These are phyloP conservation scores for Arthrobotrys iridis DNA, from an alignment of 2,329 filamentous ascomycete genomes.

Conservation along the genomic window DNA sequence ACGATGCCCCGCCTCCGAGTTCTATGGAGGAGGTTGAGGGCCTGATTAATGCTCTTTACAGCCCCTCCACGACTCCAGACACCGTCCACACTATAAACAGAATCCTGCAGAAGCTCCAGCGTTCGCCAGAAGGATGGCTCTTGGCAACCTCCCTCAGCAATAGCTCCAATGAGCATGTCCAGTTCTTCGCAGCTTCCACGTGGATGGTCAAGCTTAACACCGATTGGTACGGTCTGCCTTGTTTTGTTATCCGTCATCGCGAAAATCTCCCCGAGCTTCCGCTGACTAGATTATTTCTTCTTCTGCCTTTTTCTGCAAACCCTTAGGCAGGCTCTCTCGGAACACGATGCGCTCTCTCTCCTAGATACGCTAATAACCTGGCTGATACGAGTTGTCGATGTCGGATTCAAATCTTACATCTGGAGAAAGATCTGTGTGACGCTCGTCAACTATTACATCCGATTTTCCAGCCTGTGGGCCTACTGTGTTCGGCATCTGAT, in stretches of 20 bases:
- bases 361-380: conserved; percentile 71
- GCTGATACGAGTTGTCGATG: conserved; percentile 68
- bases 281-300: conserved; percentile 10
- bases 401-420: conserved; percentile 70
- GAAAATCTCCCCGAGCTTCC: background rate
- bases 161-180: conserved; percentile 76
- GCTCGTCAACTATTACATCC: conserved; percentile 77
- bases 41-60: conserved; percentile 60
- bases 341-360: conserved; percentile 70
- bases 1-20: conserved; percentile 59
- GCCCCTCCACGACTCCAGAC: conserved; percentile 59
- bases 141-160: conserved; percentile 79
- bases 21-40: conserved; percentile 63
- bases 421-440: conserved; percentile 80
- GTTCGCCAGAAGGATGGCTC: conserved; percentile 83
- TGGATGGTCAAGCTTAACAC: conserved; percentile 94
- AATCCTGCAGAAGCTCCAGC: conserved; percentile 80
- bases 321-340: conserved; percentile 64
- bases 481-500: conserved; percentile 72
- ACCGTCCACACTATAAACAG: conserved; percentile 71
- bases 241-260: background rate
- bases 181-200: conserved; percentile 92
- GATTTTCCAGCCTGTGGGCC: conserved; percentile 75
- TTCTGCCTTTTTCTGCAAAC: conserved; percentile 13
- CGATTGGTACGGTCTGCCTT: conserved; percentile 71